Percentiles rank a stretch among this genome's conserved stretches.
These are phyloP conservation scores for Hypoxylon subgilvum DNA, from an alignment of 495 filamentous ascomycete species.

Conservation along the genomic window DNA sequence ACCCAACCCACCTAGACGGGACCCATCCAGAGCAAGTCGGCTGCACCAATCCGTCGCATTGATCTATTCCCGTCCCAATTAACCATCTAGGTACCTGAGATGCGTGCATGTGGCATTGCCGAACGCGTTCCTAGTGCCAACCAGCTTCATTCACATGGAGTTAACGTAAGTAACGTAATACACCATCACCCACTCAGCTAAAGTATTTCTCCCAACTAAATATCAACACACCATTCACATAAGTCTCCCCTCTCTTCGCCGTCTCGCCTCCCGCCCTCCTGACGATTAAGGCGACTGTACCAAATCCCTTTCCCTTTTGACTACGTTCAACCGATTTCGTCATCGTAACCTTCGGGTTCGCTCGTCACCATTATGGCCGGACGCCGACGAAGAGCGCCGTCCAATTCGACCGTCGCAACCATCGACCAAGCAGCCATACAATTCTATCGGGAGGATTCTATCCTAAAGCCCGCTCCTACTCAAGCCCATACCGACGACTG, in stretches of 20 bases:
- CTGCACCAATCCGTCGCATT: constrained; percentile 7
- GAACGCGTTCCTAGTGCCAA: constrained; percentile 22
- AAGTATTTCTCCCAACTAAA: too few species aligned
- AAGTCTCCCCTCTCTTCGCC: too few species aligned
- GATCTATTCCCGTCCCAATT: constrained; percentile 1
- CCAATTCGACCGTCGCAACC: constrained; percentile 40
- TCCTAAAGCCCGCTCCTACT: constrained; percentile 43
- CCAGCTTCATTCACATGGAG: too few species aligned
- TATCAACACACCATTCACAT: too few species aligned
- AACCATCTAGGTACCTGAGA: constrained; percentile 1
- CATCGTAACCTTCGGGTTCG: neutral
- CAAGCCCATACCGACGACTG: constrained; percentile 38
- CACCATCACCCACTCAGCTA: too few species aligned
- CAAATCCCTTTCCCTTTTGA: too few species aligned
- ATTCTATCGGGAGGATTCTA: constrained; percentile 42
- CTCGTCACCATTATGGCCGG: constrained; percentile 41
- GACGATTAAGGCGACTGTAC: too few species aligned
- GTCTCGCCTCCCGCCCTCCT: too few species aligned
- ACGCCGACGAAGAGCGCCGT: constrained; percentile 41
- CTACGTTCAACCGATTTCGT: neutral
- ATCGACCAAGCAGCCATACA: constrained; percentile 36
- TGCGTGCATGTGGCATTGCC: constrained; percentile 3
- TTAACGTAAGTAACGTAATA: too few species aligned
- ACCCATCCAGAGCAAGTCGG: neutral
- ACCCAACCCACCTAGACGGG: constrained; percentile 10